These are phyloP conservation scores for Trypanosoma brucei DNA, from an alignment of 208 protist genomes.

Conservation along the genomic window DNA sequence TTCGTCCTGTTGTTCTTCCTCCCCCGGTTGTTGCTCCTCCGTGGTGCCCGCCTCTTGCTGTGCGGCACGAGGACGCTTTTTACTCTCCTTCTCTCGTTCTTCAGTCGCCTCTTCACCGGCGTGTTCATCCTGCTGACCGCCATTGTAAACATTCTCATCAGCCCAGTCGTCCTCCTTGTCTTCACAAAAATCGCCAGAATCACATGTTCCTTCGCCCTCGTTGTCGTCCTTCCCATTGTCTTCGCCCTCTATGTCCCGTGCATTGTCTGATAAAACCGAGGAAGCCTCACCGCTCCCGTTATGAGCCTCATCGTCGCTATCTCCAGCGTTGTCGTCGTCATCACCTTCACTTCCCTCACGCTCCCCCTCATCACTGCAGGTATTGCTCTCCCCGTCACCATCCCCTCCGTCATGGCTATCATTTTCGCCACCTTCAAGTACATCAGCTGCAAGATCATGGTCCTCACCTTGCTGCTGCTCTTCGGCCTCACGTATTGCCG, in stretches of 20 bases:
- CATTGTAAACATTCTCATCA: conserved; percentile 78
- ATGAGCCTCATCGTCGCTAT: conserved; percentile 22
- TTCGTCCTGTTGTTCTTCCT: conserved; percentile 79
- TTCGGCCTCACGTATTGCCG: conserved; percentile 75
- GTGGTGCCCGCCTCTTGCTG: conserved; percentile 36
- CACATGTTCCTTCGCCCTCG: conserved; percentile 29
- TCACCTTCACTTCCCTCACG: conserved; percentile 26
- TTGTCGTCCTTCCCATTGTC: conserved; percentile 17
- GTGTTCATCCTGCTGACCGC: conserved; percentile 80
- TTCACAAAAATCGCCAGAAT: conserved; percentile 20
- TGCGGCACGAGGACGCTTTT: conserved; percentile 10
- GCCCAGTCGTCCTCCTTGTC: conserved; percentile 39
- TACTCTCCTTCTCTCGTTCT: conserved; percentile 50
- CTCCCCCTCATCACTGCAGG: no score
- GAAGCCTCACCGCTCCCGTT: neutral
- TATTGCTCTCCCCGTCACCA: no score
- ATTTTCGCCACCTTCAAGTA: conserved; percentile 38
- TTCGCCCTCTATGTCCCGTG: conserved; percentile 20
- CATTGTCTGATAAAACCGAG: neutral
- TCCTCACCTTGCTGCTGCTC: conserved; percentile 43
- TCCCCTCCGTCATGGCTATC: conserved; percentile 8
- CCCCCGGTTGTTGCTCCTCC: conserved; percentile 68
- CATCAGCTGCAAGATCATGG: conserved; percentile 72
- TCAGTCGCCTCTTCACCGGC: conserved; percentile 75
- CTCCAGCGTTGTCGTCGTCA: conserved; percentile 22